A percentile compares a stretch with the other conserved stretches of the same genome.
These are phyloP conservation scores for Bremia lactucae DNA, from an alignment of 352 stramenopile species.

Conservation along the genomic window DNA sequence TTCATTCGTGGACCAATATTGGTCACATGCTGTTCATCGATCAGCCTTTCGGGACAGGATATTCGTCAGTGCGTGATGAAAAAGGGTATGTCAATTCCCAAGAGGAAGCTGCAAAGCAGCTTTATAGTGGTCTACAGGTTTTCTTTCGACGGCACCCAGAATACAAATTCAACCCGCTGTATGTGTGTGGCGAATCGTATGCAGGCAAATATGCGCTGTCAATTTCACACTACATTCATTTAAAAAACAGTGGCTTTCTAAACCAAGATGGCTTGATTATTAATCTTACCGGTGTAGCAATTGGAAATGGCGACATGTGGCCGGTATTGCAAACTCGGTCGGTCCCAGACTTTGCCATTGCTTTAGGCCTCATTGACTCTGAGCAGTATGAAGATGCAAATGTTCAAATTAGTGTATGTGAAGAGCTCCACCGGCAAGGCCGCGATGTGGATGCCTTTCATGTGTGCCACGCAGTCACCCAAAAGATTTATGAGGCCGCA, in stretches of 20 bases:
- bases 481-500: conserved; percentile 65
- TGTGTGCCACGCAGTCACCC: conserved; percentile 52
- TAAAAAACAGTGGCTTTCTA: conserved; percentile 50
- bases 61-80: conserved; percentile 61
- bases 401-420: conserved; percentile 59
- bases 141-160: conserved; percentile 87
- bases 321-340: conserved; percentile 71
- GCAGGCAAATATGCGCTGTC: conserved; percentile 94
- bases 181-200: conserved; percentile 89
- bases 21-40: conserved; percentile 82
- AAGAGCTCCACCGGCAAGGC: conserved; percentile 62
- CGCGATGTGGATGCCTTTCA: conserved; percentile 64
- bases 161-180: conserved; percentile 54
- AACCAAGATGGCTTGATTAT: conserved; percentile 33
- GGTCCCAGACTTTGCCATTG: conserved; percentile 70
- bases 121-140: conserved; percentile 87
- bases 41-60: conserved; percentile 71
- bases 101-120: conserved; percentile 65
- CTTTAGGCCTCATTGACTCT: conserved; percentile 70
- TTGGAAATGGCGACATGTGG: conserved; percentile 87
- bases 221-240: conserved; percentile 90
- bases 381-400: conserved; percentile 74
- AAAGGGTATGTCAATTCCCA: conserved; percentile 61
- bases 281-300: conserved; percentile 81
- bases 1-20: conserved; percentile 61